Evolutionary conservation across 768 basidiomycete genomes (phyloP), one percentile per base, ranked within the genome.

Genomic region (Cantharellus anzutake): DNA sequence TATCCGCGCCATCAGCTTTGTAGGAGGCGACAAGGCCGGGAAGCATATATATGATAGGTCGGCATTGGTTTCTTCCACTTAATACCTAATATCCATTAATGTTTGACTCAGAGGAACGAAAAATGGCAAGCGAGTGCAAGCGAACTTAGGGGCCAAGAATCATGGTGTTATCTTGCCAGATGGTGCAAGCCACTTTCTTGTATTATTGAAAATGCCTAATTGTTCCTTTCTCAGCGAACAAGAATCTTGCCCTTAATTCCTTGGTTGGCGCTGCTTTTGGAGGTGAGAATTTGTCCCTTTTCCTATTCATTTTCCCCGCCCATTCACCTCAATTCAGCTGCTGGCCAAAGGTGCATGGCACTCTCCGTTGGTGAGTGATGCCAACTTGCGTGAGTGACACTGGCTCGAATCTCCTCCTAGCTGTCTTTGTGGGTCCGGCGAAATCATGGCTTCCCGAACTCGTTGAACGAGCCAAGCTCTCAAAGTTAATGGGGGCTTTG

Each of bases 341-440:
- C 94, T 39, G 94, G 94, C 7, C 94, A 98, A 70, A 80, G 96
- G 60, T 98, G 93, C 73, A 97, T 96, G 93, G 93, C 91, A 7
- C 73, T 94, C 50, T 94, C 91, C 7, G 90, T 93, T 40, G 86
- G 89, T 85, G 44, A 63, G 66, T 81, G 56, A 5, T 52, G 14
- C 35, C 41, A 42, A 56, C 29, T 38, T 60, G 37, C 44, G 55
- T 61, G 14, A 14, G 51, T 14, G 4, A 4, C 34, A n/a, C 7
- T 40, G 5, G 11, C 44, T 11, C 44, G 44, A 11, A 48, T 59
- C 51, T 42, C 16, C 42, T 42, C 11, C 41, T 64, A 67, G 71
- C 72, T 5, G 68, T 96, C 38, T 76, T 94, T 57, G 88, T 99
- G 40, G 94, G 94, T 41, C 75, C 81, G 50, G 75, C 73, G 35